A percentile compares a stretch with the other conserved stretches of the same genome.
phyloP scores from a whole-genome alignment of 2,329 filamentous ascomycete genomes.

The Cladosporium austrohemisphaericum region DNA sequence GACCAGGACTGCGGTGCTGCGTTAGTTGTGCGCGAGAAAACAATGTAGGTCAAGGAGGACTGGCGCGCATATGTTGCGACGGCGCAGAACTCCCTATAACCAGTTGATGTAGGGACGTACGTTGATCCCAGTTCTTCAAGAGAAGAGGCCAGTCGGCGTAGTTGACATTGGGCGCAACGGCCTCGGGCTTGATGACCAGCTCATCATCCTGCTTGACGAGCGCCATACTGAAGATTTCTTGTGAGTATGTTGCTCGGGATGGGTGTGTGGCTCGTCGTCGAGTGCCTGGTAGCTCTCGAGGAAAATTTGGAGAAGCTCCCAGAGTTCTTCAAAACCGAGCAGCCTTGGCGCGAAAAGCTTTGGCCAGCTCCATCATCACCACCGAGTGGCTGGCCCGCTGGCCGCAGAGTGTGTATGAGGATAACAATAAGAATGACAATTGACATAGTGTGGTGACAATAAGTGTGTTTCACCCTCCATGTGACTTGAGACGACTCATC shows the following conservation, averaged over 20 bases:
- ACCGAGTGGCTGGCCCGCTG: background rate
- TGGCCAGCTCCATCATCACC: background rate
- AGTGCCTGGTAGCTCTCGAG: background rate
- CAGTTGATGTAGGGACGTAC: constrained; percentile 50
- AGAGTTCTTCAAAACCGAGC: constrained; percentile 4
- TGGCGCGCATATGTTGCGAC: constrained; percentile 3
- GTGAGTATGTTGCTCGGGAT: background rate
- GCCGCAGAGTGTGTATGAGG: background rate
- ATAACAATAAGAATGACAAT: background rate
- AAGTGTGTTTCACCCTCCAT: no score
- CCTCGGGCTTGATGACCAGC: constrained; percentile 89
- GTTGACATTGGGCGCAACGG: constrained; percentile 70
- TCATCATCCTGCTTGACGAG: constrained; percentile 56
- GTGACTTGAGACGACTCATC: no score
- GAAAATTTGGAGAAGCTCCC: background rate
- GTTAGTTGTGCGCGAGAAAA: constrained; percentile 8
- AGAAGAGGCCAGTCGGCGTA: constrained; percentile 90
- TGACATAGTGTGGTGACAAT: no score
- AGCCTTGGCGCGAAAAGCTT: no score
- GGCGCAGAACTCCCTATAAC: constrained; percentile 8
- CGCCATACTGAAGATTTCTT: constrained; percentile 23
- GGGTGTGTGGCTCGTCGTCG: constrained; percentile 4
- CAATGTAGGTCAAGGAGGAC: constrained; percentile 16
- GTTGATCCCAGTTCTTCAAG: constrained; percentile 91
- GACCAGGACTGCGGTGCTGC: constrained; percentile 64